phyloP scores from a whole-genome alignment of 1,139 yeast genomes.

The Candida sojae region DNA sequence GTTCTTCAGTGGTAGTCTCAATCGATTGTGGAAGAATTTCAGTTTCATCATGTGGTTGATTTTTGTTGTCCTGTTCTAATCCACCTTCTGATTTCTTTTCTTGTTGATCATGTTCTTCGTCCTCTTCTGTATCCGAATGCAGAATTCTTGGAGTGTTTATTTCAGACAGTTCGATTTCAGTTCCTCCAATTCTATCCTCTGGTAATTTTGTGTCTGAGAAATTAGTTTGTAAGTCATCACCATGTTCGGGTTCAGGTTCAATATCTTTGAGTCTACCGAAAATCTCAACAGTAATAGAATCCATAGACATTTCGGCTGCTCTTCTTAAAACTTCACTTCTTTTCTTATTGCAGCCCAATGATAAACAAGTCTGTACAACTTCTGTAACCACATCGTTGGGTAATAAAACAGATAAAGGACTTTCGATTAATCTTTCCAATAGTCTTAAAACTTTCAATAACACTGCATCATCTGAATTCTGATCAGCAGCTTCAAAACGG shows the following conservation, averaged over 20 bases:
- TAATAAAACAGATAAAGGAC: constrained; percentile 63
- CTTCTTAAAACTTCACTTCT: constrained; percentile 87
- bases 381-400: constrained; percentile 87
- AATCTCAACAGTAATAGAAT: constrained; percentile 65
- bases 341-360: constrained; percentile 90
- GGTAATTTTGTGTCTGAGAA: constrained; percentile 38
- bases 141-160: constrained; percentile 15
- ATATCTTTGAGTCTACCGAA: constrained; percentile 62
- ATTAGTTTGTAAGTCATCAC: constrained; percentile 35
- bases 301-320: constrained; percentile 87
- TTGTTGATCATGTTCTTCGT: constrained; percentile 7
- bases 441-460: constrained; percentile 77
- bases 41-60: constrained; percentile 26
- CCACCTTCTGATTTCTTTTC: constrained; percentile 10
- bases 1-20: constrained; percentile 28
- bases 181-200: constrained; percentile 45
- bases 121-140: constrained; percentile 7
- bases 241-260: constrained; percentile 46
- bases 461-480: constrained; percentile 89
- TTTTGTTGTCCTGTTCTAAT: background rate
- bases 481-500: constrained; percentile 94
- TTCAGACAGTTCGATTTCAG: constrained; percentile 18
- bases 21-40: constrained; percentile 1
- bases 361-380: constrained; percentile 86
- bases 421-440: constrained; percentile 66